Evolutionary conservation across 805 yeast genomes (phyloP), one percentile per base, ranked within the genome.

Genomic region (Candida vartiovaarae): DNA sequence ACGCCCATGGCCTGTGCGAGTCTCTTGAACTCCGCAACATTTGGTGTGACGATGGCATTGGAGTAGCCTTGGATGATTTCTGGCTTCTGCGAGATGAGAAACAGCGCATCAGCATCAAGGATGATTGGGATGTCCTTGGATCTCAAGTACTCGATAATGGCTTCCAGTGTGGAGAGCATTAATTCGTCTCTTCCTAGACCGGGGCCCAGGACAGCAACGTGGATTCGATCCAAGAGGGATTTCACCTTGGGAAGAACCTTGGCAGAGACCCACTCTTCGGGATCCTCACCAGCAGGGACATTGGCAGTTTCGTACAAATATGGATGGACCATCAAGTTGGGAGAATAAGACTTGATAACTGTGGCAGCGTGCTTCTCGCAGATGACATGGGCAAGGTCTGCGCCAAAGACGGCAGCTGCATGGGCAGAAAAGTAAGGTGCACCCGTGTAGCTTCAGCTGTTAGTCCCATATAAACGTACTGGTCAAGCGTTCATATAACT

Each of bases 291-390:
- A 8, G 49, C 45, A 3, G 56, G 52, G 3, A 54, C 51, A 31
- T 42, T 47, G 39, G 60, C 64, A 10, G 47, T 46, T 53, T 80
- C 89, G 44, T 66, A 71, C 51, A 90, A 60, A 60, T 87, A 88
- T 1, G 98, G 98, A 66, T 93, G 98, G 1, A 93, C 95, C 97
- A 91, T 93, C 40, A 91, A 66, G 58, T 91, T 89, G 0, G 99
- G 98, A 6, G 95, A 78, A 63, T 93, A 93, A 28, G 82, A 65
- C 63, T 91, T 91, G 57, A 91, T 88, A 6, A 87, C 82, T 0
- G 82, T 65, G 0, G 86, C 90, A 1, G 97, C 97, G 29, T 68
- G 65, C 40, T 66, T 62, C 52, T 88, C 95, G 65, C 98, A 93
- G n/a, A 93, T 72, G 8, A 91, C 74, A 62, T 91, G 98, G 32